phyloP scores from a whole-genome alignment of 2,329 filamentous ascomycete species.

The Chrysosphaeria jannelii region DNA sequence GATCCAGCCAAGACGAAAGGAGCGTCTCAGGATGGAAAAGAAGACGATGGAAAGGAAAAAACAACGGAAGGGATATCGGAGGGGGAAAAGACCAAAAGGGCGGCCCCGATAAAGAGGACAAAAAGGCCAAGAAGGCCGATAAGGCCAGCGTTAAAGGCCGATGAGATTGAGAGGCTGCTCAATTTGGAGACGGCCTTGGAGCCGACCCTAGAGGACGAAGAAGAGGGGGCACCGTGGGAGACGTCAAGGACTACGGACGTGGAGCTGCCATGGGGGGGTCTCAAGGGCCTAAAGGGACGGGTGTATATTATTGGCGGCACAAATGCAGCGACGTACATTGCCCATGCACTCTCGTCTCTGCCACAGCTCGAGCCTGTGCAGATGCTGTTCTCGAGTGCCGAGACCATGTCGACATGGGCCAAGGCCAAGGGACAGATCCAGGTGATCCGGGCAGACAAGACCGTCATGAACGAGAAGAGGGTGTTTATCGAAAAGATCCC shows the following conservation, averaged over 20 bases:
- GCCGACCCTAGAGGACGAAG: background rate
- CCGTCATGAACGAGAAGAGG: too few relatives aligned
- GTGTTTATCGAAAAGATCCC: too few relatives aligned
- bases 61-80: background rate
- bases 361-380: conserved; percentile 7
- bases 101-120: too few relatives aligned
- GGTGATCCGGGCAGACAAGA: too few relatives aligned
- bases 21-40: too few relatives aligned
- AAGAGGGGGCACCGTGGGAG: background rate
- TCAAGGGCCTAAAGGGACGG: conserved; percentile 1
- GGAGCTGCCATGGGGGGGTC: background rate
- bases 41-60: too few relatives aligned
- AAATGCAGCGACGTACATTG: conserved; percentile 7
- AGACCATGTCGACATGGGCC: conserved; percentile 6
- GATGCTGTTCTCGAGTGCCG: conserved; percentile 6
- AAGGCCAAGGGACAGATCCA: too few relatives aligned
- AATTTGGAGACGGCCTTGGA: background rate
- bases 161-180: too few relatives aligned
- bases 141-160: too few relatives aligned
- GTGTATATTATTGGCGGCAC: conserved; percentile 8
- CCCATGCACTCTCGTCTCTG: conserved; percentile 7
- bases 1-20: background rate
- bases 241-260: too few relatives aligned
- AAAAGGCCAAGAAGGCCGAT: background rate
- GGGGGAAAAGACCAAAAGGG: too few relatives aligned